Conservation (phyloP, 345 rosid genomes). For the Aegle marmelos region DNA sequence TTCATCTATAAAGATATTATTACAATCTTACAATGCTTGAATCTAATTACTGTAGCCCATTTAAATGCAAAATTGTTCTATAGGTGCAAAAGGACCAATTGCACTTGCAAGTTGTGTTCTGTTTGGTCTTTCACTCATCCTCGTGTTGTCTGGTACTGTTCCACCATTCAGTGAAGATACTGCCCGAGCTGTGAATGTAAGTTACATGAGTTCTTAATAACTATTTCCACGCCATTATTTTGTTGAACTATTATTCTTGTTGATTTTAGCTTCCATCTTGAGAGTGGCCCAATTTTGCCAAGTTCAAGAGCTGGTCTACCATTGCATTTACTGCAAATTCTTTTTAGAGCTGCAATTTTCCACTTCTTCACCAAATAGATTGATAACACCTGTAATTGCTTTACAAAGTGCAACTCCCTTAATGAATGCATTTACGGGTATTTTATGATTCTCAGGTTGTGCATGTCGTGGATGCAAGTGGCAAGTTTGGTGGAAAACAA, state of each 20-base stretch:
- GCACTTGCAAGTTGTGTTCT: constrained; percentile 44
- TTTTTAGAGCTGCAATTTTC: not conserved
- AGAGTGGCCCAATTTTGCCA: not conserved
- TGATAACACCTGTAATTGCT: not conserved
- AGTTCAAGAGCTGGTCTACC: not conserved
- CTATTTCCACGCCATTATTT: not conserved
- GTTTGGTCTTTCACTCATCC: constrained; percentile 53
- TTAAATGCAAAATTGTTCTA: constrained; percentile 10
- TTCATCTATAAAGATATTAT: not conserved
- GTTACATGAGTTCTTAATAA: constrained; percentile 19
- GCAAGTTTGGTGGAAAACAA: constrained; percentile 35
- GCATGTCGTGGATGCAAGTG: constrained; percentile 81
- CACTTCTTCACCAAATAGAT: not conserved
- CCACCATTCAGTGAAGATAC: constrained; percentile 76
- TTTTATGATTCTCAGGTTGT: constrained; percentile 57
- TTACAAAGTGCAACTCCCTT: not conserved
- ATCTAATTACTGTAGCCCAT: constrained; percentile 3
- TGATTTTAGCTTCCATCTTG: not conserved
- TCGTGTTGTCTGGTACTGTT: constrained; percentile 53
- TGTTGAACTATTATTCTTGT: not conserved
- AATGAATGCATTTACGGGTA: not conserved
- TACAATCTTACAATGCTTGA: not conserved
- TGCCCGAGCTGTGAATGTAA: constrained; percentile 86
- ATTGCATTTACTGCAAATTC: not conserved
- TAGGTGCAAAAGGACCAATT: constrained; percentile 67